These are phyloP conservation scores for Hypoxylon sp. DNA, from an alignment of 2,329 filamentous ascomycete species.

Conservation along the genomic window DNA sequence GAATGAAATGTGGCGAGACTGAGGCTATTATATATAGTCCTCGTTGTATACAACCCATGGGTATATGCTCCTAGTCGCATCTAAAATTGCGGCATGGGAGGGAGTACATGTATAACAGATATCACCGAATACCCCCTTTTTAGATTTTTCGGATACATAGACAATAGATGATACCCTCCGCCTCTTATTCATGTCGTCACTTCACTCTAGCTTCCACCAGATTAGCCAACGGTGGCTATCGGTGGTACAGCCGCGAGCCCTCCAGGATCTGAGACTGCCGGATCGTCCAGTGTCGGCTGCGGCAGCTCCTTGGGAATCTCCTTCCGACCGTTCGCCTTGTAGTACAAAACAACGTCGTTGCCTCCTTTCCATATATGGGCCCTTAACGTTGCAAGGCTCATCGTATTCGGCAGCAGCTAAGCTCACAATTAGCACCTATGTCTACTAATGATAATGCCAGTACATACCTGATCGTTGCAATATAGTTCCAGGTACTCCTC, in stretches of 20 bases:
- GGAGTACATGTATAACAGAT: conserved; percentile 32
- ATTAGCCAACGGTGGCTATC: conserved; percentile 28
- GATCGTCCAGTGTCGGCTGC: conserved; percentile 31
- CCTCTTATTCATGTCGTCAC: conserved; percentile 14
- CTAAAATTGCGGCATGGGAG: conserved; percentile 7
- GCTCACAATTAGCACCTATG: conserved; percentile 33
- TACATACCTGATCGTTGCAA: conserved; percentile 85
- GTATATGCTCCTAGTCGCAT: conserved; percentile 18
- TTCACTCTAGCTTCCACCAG: conserved; percentile 1
- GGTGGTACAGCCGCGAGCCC: conserved; percentile 25
- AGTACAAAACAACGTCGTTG: conserved; percentile 89
- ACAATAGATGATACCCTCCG: conserved; percentile 42
- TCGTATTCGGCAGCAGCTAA: conserved; percentile 75
- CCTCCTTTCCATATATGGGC: conserved; percentile 94
- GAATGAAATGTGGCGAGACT: not conserved
- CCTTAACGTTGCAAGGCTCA: conserved; percentile 92
- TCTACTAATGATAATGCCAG: not conserved
- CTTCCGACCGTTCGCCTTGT: conserved; percentile 90
- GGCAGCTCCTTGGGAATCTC: conserved; percentile 55
- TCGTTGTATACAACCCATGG: conserved; percentile 26
- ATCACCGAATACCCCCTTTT: conserved; percentile 29
- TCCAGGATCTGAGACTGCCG: conserved; percentile 31
- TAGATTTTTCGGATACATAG: conserved; percentile 36
- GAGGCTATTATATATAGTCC: conserved; percentile 4
- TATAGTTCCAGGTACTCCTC: conserved; percentile 96